Evolutionary conservation across 345 rosid genomes (phyloP), one percentile per base, ranked within the genome.

Genomic region (Salix suchowensis): DNA sequence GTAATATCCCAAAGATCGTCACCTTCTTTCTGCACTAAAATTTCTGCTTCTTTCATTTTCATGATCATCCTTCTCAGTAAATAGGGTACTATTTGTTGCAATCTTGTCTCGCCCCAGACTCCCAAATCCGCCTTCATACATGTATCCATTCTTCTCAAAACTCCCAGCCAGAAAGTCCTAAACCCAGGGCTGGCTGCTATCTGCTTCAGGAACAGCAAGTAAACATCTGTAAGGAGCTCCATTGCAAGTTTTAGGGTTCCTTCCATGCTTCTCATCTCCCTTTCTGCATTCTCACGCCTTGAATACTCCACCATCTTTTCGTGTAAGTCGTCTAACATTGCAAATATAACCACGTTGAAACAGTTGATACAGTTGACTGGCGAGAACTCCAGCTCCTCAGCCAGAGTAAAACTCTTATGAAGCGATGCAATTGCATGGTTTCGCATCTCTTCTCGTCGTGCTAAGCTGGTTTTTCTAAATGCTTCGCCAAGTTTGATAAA

Each of bases 101-200:
- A 78, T 30, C 67, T 81, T 9, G 94, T 89, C 61, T 87, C 88
- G 1, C 97, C 99, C 40, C 86, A 91, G 0, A 62, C 77, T 54
- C 97, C 97, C 70, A 93, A 70, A 78, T 93, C 94, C 1, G 94
- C 92, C 70, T 95, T 93, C 96, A 95, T 91, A 72, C 97, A 95
- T 0, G 98, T 95, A 73, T 93, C 98, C 98, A 93, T 93, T 68
- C 98, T 90, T 66, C 98, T 91, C 82, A 96, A 70, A 24, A 93
- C 88, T 32, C 97, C 98, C 10, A 92, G 79, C 99, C 97, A 95
- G 68, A 95, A 95, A 2, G 99, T 92, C 76, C 95, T 81, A 61
- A 92, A 92, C 75, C 87, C 90, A 0, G 89, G 80, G 73, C 86
- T 91, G 66, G 82, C 86, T 11, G 89, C 72, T 65, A 93, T 89